Base-by-base conservation (phyloP, 768 basidiomycete species). In the Russula ochroleuca region DNA sequence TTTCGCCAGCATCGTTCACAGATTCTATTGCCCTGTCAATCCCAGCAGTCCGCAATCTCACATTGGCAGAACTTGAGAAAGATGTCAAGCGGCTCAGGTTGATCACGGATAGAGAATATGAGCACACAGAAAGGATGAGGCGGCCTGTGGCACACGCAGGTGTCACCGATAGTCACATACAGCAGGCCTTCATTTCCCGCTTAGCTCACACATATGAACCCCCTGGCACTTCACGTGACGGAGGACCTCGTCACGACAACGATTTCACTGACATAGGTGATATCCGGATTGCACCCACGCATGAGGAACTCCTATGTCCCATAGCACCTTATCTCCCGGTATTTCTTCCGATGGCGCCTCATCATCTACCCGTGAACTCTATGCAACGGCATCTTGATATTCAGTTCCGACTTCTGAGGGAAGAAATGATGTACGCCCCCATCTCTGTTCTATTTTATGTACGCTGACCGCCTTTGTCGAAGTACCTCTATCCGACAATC, bases 381-480 rank as follows among this genome's bases (percentile, higher is more conserved):
- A 88, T 91, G 82, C 79, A 87, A 60, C 77, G 84, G 9, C 75
- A 86, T 23, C 74, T 90, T 13, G 90, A 92, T 62, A 81, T 86
- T 4, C 88, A 92, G 67, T 92, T 88, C 72, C 82, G 90, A 38
- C 78, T 91, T 0, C 74, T 92, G 40, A 77, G 90, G 41, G 90
- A 90, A 66, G 90, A 92, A 61, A 73, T 87, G 19, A 86, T 80
- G 83, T 87, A 68, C 25, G 82, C 70, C 8, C 38, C 25, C 25
- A 5, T 23, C 47, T 59, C 50, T 13, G 7, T 15, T n/a, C 25
- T 5, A n/a, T 45, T 21, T 40, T 45, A 15, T 25, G 51, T 9
- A 25, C 58, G 5, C 50, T 67, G 25, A 67, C 55, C 8, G 23
- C 14, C 37, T 41, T 7, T 8, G 5, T 17, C 17, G 0, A 49